These are phyloP conservation scores for Neopestalotiopsis rosae DNA, from an alignment of 2,329 filamentous ascomycete genomes.

Conservation along the genomic window DNA sequence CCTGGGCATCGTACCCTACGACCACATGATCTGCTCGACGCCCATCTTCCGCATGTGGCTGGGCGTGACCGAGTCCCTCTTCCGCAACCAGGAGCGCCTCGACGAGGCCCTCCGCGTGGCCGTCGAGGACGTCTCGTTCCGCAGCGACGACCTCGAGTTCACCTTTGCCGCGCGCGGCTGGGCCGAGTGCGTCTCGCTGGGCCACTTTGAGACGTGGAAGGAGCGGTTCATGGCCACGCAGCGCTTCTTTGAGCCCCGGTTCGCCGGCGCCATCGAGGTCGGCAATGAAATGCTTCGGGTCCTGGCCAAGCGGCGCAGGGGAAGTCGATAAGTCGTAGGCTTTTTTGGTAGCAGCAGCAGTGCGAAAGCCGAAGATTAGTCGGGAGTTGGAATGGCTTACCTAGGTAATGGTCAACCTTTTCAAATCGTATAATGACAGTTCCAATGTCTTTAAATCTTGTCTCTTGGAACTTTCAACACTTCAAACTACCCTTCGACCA, in stretches of 20 bases:
- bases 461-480: no score
- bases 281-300: conserved; percentile 98
- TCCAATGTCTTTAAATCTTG: no score
- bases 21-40: conserved; percentile 99
- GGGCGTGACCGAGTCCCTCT: conserved; percentile 95
- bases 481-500: no score
- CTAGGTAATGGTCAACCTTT: no score
- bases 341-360: no score
- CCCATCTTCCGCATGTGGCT: conserved; percentile 96
- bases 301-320: conserved; percentile 72
- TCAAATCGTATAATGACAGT: no score
- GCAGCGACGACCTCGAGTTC: conserved; percentile 96
- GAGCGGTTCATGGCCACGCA: conserved; percentile 92
- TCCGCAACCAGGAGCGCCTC: conserved; percentile 80
- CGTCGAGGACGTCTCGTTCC: conserved; percentile 87
- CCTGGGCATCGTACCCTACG: conserved; percentile 91
- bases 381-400: no score
- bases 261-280: conserved; percentile 83
- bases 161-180: conserved; percentile 95
- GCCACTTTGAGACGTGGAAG: conserved; percentile 91
- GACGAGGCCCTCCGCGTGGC: conserved; percentile 86
- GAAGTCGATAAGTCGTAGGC: conserved; percentile 4
- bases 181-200: conserved; percentile 90
- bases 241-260: conserved; percentile 87
- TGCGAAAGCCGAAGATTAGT: no score